Conservation (phyloP, 2,329 filamentous ascomycete species). For the Lachnellula suecica region DNA sequence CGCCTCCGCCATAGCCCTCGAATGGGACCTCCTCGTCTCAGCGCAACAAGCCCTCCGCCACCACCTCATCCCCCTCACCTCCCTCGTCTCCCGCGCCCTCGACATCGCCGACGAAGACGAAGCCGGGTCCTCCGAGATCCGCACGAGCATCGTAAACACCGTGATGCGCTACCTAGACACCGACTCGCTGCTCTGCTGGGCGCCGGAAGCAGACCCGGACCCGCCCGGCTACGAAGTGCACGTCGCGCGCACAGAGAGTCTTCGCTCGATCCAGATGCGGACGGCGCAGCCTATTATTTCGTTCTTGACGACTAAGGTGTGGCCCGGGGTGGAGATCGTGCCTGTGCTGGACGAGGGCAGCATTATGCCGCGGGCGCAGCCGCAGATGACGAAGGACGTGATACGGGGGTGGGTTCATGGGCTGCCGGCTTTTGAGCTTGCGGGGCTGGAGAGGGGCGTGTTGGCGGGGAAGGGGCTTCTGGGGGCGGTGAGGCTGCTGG, state of each 20-base stretch:
- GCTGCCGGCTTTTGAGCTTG: slow-evolving; percentile 77
- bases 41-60: slow-evolving; percentile 81
- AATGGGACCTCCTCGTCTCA: slow-evolving; percentile 86
- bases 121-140: slow-evolving; percentile 43
- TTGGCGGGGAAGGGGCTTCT: slow-evolving; percentile 87
- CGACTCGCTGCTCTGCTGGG: slow-evolving; percentile 92
- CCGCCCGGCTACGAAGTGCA: slow-evolving; percentile 45
- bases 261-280: slow-evolving; percentile 72
- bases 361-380: slow-evolving; percentile 75
- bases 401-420: slow-evolving; percentile 75
- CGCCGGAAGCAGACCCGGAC: slow-evolving; percentile 51
- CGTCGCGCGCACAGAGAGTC: slow-evolving; percentile 48
- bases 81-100: slow-evolving; percentile 76
- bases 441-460: slow-evolving; percentile 79
- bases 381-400: slow-evolving; percentile 71
- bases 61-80: slow-evolving; percentile 88
- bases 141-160: slow-evolving; percentile 63
- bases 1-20: slow-evolving; percentile 80
- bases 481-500: slow-evolving; percentile 71
- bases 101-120: slow-evolving; percentile 74
- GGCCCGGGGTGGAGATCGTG: slow-evolving; percentile 77
- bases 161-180: slow-evolving; percentile 87
- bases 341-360: slow-evolving; percentile 78
- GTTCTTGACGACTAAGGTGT: slow-evolving; percentile 71
- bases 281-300: slow-evolving; percentile 69